phyloP scores from a whole-genome alignment of 2,329 filamentous ascomycete species.

The Colletotrichum trifolii region DNA sequence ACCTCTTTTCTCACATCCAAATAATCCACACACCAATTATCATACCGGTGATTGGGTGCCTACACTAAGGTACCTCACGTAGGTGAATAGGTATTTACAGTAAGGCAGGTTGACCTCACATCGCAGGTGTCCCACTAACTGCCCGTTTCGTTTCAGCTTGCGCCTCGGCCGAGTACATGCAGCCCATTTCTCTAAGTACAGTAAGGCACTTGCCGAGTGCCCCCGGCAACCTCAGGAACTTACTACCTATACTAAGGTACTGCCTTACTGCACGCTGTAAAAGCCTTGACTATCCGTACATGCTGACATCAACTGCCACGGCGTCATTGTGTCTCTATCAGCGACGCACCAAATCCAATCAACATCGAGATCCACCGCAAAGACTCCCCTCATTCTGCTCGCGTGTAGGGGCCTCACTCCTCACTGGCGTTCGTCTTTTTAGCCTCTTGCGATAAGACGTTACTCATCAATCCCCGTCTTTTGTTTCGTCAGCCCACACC shows the following conservation, averaged over 20 bases:
- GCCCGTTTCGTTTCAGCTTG: conserved; percentile 11
- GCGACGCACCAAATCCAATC: background rate
- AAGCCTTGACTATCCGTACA: no score
- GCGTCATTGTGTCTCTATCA: conserved; percentile 3
- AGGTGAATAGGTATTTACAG: background rate
- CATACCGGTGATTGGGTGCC: background rate
- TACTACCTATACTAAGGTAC: no score
- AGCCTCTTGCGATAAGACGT: no score
- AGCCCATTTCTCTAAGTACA: no score
- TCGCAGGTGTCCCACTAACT: conserved; percentile 23
- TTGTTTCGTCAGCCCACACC: conserved; percentile 5
- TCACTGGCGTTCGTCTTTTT: background rate
- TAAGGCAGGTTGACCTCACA: conserved; percentile 29
- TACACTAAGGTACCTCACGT: background rate
- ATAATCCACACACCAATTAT: no score
- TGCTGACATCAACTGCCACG: conserved; percentile 10
- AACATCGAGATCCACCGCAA: conserved; percentile 26
- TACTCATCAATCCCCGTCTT: no score
- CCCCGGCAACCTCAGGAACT: no score
- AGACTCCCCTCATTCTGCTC: conserved; percentile 6
- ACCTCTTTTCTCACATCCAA: background rate
- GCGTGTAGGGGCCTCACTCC: conserved; percentile 15
- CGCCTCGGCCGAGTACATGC: background rate
- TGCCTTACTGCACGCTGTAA: no score
- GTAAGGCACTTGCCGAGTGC: no score